Evolutionary conservation across 148 eudicot species (phyloP), one percentile per base, ranked within the genome.

Genomic region (Dianthus caryophyllus): DNA sequence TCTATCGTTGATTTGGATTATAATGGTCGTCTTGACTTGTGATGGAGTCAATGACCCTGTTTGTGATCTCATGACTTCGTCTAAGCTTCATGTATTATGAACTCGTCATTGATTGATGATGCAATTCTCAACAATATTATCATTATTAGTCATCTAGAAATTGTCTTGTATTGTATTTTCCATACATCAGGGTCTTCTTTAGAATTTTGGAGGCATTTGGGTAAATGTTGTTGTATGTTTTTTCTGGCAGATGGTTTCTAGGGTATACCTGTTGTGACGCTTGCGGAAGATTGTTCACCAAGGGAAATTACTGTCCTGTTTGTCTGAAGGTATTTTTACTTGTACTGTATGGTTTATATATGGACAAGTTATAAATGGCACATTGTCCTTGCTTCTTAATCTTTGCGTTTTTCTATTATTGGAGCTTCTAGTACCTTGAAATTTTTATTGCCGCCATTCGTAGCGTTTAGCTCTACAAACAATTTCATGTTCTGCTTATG

Each of bases 201-300:
- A 41, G 44, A 41, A 20, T 16, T n/a, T 1, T 18, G 21, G 11
- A 53, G 57, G 57, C 27, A 9, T 14, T 25, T 4, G 16, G 15
- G 15, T 17, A 26, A n/a, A 50, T 17, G 44, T 53, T 53, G 5
- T 0, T 64, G 0, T 49, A 14, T 50, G 29, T 67, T 27, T 54
- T 21, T 29, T 6, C 38, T 77, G 77, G 29, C 84, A 93, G 98
- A 86, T 94, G 98, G 98, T 90, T 94, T 78, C 74, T 94, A 31
- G 95, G 96, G 61, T 90, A 90, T 73, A 90, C 97, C 61, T 94
- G 97, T 78, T 94, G 98, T 71, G 98, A 94, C 80, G 98, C 98
- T 73, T 94, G 98, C 77, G 98, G 98, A 75, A 94, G 98, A 74
- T 84, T 94, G 81, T 94, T 94, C 72, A 87, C 87, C 52, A 94